A percentile compares a stretch with the other conserved stretches of the same genome.
These are phyloP conservation scores for Boletales sp. DNA, from an alignment of 768 basidiomycete species.

Conservation along the genomic window DNA sequence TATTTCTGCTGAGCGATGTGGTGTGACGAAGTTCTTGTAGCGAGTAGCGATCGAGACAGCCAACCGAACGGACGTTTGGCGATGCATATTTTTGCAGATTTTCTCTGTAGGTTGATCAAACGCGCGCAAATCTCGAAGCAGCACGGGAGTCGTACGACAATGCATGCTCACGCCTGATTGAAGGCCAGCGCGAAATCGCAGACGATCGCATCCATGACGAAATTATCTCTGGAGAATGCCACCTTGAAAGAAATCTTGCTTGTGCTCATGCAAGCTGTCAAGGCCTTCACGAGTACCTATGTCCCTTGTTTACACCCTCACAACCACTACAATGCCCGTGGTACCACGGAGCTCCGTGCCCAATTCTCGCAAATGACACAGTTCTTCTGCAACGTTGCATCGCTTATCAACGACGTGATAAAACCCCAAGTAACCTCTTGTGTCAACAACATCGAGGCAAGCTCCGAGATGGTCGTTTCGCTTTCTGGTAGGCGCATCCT, in stretches of 20 bases:
- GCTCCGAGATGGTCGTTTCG: conserved; percentile 13
- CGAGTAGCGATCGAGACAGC: conserved; percentile 11
- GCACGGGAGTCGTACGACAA: conserved; percentile 15
- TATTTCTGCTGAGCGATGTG: background rate
- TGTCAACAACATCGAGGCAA: conserved; percentile 13
- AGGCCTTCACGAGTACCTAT: conserved; percentile 11
- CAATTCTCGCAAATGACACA: conserved; percentile 17
- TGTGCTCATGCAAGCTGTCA: conserved; percentile 16
- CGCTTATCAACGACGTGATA: conserved; percentile 20
- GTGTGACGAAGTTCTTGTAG: background rate
- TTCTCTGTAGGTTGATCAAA: conserved; percentile 15
- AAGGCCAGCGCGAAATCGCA: conserved; percentile 17
- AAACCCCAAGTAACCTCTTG: conserved; percentile 15
- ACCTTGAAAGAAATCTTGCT: conserved; percentile 16
- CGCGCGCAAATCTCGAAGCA: conserved; percentile 17
- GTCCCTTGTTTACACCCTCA: background rate
- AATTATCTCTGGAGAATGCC: conserved; percentile 18
- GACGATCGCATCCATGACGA: conserved; percentile 17
- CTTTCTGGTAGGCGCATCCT: conserved; percentile 4
- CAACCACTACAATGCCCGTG: background rate
- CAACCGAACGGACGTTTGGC: background rate
- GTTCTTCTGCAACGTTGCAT: conserved; percentile 15
- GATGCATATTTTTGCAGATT: too few relatives aligned
- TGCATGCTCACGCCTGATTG: conserved; percentile 10
- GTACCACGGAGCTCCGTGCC: conserved; percentile 9